A percentile compares a stretch with the other conserved stretches of the same genome.
Conservation (phyloP, 768 basidiomycete genomes). For the Amylocystis lapponica region DNA sequence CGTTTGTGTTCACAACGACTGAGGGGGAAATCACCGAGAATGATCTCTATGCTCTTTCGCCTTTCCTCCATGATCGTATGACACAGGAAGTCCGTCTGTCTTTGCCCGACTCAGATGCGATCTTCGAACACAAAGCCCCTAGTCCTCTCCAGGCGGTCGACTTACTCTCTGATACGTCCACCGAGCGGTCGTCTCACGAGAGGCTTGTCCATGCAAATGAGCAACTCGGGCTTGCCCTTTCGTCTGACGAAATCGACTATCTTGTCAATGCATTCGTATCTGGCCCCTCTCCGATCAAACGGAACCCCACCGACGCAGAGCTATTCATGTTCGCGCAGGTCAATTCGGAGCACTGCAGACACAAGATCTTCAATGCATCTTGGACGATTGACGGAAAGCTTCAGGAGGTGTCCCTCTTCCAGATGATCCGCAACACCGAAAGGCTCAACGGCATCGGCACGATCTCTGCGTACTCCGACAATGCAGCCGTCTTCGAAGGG, state of each 20-base stretch:
- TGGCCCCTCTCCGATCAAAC: conserved; percentile 56
- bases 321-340: conserved; percentile 99
- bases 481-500: conserved; percentile 91
- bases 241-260: conserved; percentile 86
- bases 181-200: conserved; percentile 42
- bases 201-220: conserved; percentile 75
- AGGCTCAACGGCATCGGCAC: conserved; percentile 68
- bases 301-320: conserved; percentile 95
- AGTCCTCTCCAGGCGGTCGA: conserved; percentile 68
- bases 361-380: conserved; percentile 98
- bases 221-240: conserved; percentile 84
- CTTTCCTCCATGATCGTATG: conserved; percentile 93
- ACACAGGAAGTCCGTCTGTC: conserved; percentile 70
- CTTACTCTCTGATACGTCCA: conserved; percentile 34
- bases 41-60: conserved; percentile 50
- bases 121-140: conserved; percentile 60
- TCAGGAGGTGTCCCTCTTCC: conserved; percentile 75
- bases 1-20: conserved; percentile 53
- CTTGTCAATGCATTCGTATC: conserved; percentile 83
- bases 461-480: conserved; percentile 96
- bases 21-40: conserved; percentile 37
- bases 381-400: conserved; percentile 81
- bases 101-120: conserved; percentile 47
- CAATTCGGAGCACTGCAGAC: conserved; percentile 99
- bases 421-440: conserved; percentile 98